Evolutionary conservation across 257 asterid genomes (phyloP).

Genomic region (Solanum lignicaule): DNA sequence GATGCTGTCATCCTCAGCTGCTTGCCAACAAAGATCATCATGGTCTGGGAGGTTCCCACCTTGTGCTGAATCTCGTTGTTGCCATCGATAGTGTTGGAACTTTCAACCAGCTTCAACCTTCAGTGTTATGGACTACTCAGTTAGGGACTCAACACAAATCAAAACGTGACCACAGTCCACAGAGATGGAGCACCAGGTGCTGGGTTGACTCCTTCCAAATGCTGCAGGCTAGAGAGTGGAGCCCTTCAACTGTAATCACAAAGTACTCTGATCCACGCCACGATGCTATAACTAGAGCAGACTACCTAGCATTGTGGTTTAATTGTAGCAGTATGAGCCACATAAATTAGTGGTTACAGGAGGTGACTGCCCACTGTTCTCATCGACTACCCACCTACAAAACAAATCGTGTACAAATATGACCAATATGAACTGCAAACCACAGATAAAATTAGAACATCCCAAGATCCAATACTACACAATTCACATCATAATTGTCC

Average conservation of each 20-base stretch:
- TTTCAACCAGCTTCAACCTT: slow-evolving; percentile 33
- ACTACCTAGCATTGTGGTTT: not conserved
- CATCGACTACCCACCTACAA: not conserved
- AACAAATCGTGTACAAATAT: too few relatives aligned
- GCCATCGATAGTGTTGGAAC: slow-evolving; percentile 40
- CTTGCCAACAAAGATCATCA: slow-evolving; percentile 52
- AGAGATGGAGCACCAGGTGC: slow-evolving; percentile 42
- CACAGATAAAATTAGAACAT: not conserved
- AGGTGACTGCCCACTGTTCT: not conserved
- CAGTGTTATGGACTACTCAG: slow-evolving; percentile 46
- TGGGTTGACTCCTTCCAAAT: slow-evolving; percentile 50
- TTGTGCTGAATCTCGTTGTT: slow-evolving; percentile 56
- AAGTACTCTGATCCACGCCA: not conserved
- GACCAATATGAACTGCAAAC: not conserved
- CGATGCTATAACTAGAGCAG: not conserved
- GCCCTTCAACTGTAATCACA: slow-evolving; percentile 32
- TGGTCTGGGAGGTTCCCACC: slow-evolving; percentile 70
- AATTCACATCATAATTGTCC: not conserved
- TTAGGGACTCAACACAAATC: slow-evolving; percentile 43
- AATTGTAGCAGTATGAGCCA: not conserved
- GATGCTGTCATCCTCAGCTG: slow-evolving; percentile 56
- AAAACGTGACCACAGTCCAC: slow-evolving; percentile 64
- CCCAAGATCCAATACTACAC: not conserved
- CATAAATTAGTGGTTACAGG: not conserved
- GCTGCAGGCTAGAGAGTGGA: slow-evolving; percentile 49